These are phyloP conservation scores for Tuber umbilicatum DNA, from an alignment of 495 filamentous ascomycete genomes.

Conservation along the genomic window DNA sequence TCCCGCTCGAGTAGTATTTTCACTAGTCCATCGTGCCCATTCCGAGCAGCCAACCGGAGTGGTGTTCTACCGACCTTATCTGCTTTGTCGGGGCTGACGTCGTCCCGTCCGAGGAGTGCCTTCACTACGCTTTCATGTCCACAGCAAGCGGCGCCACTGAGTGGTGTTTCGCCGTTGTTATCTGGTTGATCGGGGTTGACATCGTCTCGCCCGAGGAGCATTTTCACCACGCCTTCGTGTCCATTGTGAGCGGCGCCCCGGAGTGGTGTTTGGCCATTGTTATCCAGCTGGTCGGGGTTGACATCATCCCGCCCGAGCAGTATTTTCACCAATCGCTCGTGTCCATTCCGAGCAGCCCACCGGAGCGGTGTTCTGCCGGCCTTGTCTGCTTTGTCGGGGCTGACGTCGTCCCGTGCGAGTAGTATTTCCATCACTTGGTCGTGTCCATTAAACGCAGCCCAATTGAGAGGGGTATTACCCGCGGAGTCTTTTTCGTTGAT, in stretches of 20 bases:
- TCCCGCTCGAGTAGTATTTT: background rate
- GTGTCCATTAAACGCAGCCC: background rate
- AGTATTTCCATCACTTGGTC: background rate
- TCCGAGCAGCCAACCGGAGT: background rate
- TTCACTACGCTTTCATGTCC: background rate
- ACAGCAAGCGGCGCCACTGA: background rate
- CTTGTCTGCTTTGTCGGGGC: too few relatives aligned
- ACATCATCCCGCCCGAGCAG: background rate
- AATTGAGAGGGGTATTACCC: background rate
- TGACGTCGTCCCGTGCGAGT: background rate
- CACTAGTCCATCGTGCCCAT: background rate
- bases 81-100: background rate
- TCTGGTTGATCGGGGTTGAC: too few relatives aligned
- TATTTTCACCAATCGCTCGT: background rate
- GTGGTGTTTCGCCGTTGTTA: too few relatives aligned
- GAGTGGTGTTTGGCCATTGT: background rate
- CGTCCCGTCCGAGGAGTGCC: too few relatives aligned
- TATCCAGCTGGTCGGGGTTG: background rate
- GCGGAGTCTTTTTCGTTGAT: background rate
- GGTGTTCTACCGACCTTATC: background rate
- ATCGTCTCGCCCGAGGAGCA: too few relatives aligned
- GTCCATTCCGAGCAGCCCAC: too few relatives aligned
- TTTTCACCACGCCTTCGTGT: too few relatives aligned
- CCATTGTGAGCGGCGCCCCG: too few relatives aligned
- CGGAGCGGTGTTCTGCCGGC: too few relatives aligned